Evolutionary conservation across 2,329 filamentous ascomycete genomes (phyloP).

Genomic region (Fusarium sp.): DNA sequence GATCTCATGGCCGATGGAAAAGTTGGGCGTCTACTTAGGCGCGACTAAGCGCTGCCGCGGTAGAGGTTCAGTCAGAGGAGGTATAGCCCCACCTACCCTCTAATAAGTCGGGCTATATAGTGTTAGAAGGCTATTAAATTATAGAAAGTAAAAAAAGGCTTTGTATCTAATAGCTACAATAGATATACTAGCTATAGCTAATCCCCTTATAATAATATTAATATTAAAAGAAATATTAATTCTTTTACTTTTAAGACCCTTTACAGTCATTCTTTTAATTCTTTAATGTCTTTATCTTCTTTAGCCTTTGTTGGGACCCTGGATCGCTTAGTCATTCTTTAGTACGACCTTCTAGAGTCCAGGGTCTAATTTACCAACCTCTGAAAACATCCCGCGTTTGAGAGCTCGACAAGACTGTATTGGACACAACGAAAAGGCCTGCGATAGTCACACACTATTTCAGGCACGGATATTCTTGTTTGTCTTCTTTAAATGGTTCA

Average conservation of each 20-base stretch:
- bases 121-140: not conserved
- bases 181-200: not conserved
- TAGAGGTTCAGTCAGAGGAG: not conserved
- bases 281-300: not conserved
- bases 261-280: not conserved
- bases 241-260: not conserved
- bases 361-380: not conserved
- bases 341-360: not conserved
- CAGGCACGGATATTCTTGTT: not conserved
- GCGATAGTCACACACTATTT: not conserved
- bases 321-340: conserved; percentile 18
- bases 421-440: not conserved
- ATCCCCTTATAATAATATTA: not conserved
- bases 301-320: not conserved
- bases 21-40: conserved; percentile 41
- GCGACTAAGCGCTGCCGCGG: conserved; percentile 37
- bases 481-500: not conserved
- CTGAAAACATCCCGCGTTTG: not conserved
- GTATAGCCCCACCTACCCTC: conserved; percentile 10
- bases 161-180: rapidly evolving
- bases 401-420: not conserved
- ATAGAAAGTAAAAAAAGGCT: not conserved
- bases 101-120: conserved; percentile 16
- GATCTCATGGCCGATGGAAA: conserved; percentile 46
- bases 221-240: not conserved